These are phyloP conservation scores for Nannizziopsis arthrosporioides DNA, from an alignment of 2,329 filamentous ascomycete genomes.

Conservation along the genomic window DNA sequence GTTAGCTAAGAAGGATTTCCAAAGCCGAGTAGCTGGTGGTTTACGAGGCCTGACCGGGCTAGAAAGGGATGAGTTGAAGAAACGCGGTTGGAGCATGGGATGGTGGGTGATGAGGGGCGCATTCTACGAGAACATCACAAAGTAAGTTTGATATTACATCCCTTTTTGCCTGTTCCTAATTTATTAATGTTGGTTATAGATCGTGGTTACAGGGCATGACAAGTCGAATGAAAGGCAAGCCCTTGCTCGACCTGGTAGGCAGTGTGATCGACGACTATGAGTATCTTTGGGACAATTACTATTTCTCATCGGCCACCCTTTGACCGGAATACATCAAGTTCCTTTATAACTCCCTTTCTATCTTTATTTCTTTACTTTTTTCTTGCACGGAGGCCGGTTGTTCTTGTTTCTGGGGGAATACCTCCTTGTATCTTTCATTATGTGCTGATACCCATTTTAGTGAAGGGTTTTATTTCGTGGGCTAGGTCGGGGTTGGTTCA, in stretches of 20 bases:
- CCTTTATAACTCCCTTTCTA: constrained; percentile 12
- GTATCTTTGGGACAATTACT: constrained; percentile 96
- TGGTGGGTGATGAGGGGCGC: constrained; percentile 98
- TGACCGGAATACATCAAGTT: constrained; percentile 16
- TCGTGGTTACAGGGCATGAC: constrained; percentile 58
- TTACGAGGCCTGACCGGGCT: constrained; percentile 67
- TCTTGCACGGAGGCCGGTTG: background rate
- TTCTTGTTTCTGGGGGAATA: constrained; percentile 1
- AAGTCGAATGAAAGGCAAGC: constrained; percentile 56
- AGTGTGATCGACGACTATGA: constrained; percentile 92
- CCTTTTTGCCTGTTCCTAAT: background rate
- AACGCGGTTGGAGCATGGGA: constrained; percentile 76
- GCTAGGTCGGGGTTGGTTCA: background rate
- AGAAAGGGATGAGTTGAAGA: constrained; percentile 79
- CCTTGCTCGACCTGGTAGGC: constrained; percentile 67
- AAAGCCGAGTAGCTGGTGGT: constrained; percentile 53
- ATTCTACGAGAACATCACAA: constrained; percentile 85
- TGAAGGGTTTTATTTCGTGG: background rate
- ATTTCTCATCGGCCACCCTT: constrained; percentile 60
- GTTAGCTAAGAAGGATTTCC: constrained; percentile 56
- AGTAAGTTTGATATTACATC: constrained; percentile 31
- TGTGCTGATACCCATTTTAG: background rate
- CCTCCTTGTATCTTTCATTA: background rate
- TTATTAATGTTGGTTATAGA: constrained; percentile 29
- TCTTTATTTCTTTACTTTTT: too few relatives aligned